Evolutionary conservation across 106 monocot genomes (phyloP).

Genomic region (Phalaenopsis equestris): DNA sequence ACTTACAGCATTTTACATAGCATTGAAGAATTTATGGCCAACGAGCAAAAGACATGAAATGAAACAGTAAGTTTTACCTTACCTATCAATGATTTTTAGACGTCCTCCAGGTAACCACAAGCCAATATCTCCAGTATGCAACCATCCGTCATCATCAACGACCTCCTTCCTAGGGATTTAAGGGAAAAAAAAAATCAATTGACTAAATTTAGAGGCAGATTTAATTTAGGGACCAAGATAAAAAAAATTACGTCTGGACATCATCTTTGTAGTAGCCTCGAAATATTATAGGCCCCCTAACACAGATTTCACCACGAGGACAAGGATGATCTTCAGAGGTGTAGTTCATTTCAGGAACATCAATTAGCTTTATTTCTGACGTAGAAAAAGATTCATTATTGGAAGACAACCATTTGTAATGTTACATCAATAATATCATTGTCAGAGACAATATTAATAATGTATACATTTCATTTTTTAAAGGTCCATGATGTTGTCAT

Average conservation of each 20-base stretch:
- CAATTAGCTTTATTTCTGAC: constrained; percentile 90
- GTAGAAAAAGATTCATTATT: background rate
- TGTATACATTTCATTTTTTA: background rate
- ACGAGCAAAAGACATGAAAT: background rate
- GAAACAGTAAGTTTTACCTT: background rate
- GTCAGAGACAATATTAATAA: background rate
- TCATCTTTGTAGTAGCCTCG: constrained; percentile 42
- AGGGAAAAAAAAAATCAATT: constrained; percentile 6
- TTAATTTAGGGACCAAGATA: background rate
- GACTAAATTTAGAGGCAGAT: background rate
- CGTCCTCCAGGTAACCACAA: constrained; percentile 87
- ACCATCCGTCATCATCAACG: constrained; percentile 92
- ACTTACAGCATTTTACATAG: background rate
- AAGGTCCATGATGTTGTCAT: background rate
- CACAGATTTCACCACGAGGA: constrained; percentile 98
- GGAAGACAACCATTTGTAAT: background rate
- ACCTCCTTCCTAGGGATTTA: constrained; percentile 59
- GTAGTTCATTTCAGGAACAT: constrained; percentile 99
- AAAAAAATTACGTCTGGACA: constrained; percentile 4
- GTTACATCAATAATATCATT: no score
- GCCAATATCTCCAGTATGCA: constrained; percentile 97
- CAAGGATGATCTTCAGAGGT: constrained; percentile 76
- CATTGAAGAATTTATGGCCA: background rate
- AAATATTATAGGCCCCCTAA: constrained; percentile 43
- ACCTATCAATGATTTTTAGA: constrained; percentile 92